Evolutionary conservation across 1,139 yeast genomes (phyloP), one percentile per base, ranked within the genome.

Genomic region (Pichia norvegensis): DNA sequence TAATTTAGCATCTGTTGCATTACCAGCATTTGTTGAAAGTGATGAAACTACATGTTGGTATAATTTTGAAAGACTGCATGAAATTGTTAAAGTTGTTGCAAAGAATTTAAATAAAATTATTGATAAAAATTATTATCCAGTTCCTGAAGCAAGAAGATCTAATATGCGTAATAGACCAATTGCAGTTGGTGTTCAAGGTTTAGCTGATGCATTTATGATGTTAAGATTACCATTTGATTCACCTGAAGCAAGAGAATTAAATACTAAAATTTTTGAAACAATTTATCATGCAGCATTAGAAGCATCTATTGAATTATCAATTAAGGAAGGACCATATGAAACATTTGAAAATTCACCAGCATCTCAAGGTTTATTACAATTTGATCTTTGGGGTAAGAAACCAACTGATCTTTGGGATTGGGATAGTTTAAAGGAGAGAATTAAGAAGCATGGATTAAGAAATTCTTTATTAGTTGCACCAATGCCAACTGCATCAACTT

Each of bases 401-500:
- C 81, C 81, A 42, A 69, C 79, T 44, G 76, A 71, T 53, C 69
- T 76, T 55, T 76, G 64, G 65, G 79, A 77, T 55, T 77, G 82
- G 82, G 79, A 74, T 56, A 47, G 62, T 14, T 64, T 77, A 53
- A 76, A 75, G 61, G 66, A 61, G 47, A 65, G 67, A 45, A 62
- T 76, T 48, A 67, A 67, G 41, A 63, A 64, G 48, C 66, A 70
- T 54, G 82, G 82, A 45, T 57, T 77, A 45, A 68, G 81, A 60
- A 77, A 77, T 64, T 77, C 81, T n/a, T 65, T 77, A 42, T 67
- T 77, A 51, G 78, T 77, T 48, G 82, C 81, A 1, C 81, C 81
- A 49, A 77, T 77, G 82, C 82, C 82, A 40, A 77, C 82, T 46
- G 82, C 82, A 23, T 76, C 81, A 16, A 76, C 81, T 10, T 77